Percentiles rank a stretch among this genome's conserved stretches.
phyloP scores from a whole-genome alignment of 306 rosid genomes.

The Cicer yamashitae region DNA sequence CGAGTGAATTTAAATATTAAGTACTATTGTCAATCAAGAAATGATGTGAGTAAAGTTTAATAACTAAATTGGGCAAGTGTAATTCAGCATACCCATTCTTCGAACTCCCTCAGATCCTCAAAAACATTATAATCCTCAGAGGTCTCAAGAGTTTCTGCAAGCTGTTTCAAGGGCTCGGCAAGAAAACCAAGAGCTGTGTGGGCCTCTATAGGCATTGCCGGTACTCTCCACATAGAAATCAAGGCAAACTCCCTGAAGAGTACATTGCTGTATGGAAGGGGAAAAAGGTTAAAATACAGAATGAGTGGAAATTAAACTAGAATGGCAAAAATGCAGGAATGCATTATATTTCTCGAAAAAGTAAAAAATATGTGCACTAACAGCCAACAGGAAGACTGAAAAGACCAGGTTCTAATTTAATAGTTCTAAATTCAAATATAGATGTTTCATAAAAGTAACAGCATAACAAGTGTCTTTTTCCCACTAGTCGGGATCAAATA shows the following conservation, averaged over 20 bases:
- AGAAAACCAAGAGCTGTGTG: constrained; percentile 89
- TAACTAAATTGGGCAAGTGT: constrained; percentile 26
- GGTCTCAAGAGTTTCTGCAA: constrained; percentile 67
- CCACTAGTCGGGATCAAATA: constrained; percentile 10
- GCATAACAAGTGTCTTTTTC: constrained; percentile 3
- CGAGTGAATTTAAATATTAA: constrained; percentile 23
- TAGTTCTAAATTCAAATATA: constrained; percentile 33
- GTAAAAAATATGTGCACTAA: constrained; percentile 22
- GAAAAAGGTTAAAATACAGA: constrained; percentile 40
- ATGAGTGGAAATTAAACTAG: constrained; percentile 38
- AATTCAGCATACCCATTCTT: constrained; percentile 80
- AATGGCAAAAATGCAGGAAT: constrained; percentile 30
- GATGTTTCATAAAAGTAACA: constrained; percentile 15
- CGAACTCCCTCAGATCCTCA: constrained; percentile 84
- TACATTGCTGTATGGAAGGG: constrained; percentile 66
- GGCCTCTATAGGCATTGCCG: constrained; percentile 92
- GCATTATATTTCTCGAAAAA: neutral
- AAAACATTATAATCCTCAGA: constrained; percentile 62
- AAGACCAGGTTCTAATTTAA: constrained; percentile 32
- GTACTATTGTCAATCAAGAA: constrained; percentile 26
- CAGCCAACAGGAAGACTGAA: constrained; percentile 34
- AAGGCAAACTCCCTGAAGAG: constrained; percentile 95
- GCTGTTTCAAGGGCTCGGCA: constrained; percentile 95
- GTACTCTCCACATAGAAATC: constrained; percentile 98
- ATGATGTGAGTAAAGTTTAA: constrained; percentile 30